Percentiles rank a stretch among this genome's conserved stretches.
Evolutionary conservation across 2,329 filamentous ascomycete species (phyloP).

Genomic region (Metarhizium guizhouense): DNA sequence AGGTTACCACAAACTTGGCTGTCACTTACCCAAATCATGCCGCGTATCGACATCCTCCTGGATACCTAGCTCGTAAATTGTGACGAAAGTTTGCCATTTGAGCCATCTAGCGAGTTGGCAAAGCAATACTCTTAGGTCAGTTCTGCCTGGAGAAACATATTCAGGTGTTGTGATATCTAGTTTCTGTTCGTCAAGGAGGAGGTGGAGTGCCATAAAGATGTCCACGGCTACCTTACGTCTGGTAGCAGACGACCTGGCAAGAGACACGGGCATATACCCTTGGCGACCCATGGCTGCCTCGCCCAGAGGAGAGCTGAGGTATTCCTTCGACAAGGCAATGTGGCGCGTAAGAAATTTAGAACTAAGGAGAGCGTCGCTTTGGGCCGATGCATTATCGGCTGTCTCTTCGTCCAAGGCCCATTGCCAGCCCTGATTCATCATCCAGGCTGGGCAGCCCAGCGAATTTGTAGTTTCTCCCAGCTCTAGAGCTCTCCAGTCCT

Average conservation of each 20-base stretch:
- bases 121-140: conserved; percentile 60
- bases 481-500: conserved; percentile 41
- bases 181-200: conserved; percentile 85
- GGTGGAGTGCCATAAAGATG: conserved; percentile 68
- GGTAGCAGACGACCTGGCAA: conserved; percentile 41
- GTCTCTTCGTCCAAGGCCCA: conserved; percentile 57
- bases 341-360: conserved; percentile 40
- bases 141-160: conserved; percentile 31
- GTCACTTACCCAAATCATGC: conserved; percentile 29
- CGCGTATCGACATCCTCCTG: conserved; percentile 34
- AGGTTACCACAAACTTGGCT: neutral
- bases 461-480: conserved; percentile 37
- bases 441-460: conserved; percentile 43
- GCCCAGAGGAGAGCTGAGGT: conserved; percentile 51
- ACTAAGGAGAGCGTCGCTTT: conserved; percentile 14
- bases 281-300: conserved; percentile 39
- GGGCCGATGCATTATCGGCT: conserved; percentile 18
- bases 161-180: conserved; percentile 52
- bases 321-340: conserved; percentile 54
- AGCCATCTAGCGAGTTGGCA: conserved; percentile 79
- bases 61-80: conserved; percentile 43
- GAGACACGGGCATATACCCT: conserved; percentile 59
- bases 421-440: conserved; percentile 57
- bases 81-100: conserved; percentile 49
- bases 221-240: conserved; percentile 55